phyloP scores from a whole-genome alignment of 495 filamentous ascomycete species.

The Trichodelitschia bisporula region DNA sequence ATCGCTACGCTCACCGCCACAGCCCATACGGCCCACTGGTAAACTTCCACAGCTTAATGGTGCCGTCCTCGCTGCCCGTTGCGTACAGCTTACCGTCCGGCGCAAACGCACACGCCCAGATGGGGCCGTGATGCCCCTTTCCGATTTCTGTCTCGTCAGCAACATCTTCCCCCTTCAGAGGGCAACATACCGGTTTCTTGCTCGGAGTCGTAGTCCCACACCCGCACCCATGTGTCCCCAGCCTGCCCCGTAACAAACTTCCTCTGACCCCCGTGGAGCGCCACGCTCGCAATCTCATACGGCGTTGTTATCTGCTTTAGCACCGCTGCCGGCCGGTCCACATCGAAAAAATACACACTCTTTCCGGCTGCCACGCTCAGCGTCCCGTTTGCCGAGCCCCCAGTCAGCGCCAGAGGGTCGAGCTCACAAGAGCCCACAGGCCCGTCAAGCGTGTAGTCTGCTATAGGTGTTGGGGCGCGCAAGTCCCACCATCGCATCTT shows the following conservation, averaged over 20 bases:
- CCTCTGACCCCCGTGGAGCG: constrained; percentile 53
- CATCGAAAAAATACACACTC: constrained; percentile 77
- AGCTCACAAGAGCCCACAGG: constrained; percentile 78
- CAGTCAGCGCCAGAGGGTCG: constrained; percentile 32
- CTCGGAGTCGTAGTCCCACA: constrained; percentile 65
- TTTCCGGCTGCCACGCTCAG: constrained; percentile 60
- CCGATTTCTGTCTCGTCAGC: constrained; percentile 37
- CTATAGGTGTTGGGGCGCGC: constrained; percentile 40
- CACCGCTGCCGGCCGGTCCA: constrained; percentile 36
- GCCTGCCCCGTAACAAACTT: constrained; percentile 72
- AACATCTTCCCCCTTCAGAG: constrained; percentile 10
- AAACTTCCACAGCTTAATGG: constrained; percentile 80
- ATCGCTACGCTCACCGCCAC: constrained; percentile 37
- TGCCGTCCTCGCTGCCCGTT: constrained; percentile 91
- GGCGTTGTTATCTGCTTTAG: constrained; percentile 42
- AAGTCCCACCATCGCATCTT: constrained; percentile 89
- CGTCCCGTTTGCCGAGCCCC: constrained; percentile 17
- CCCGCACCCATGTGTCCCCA: constrained; percentile 80
- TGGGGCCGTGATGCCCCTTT: constrained; percentile 92
- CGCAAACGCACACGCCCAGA: constrained; percentile 85
- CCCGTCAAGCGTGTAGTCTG: constrained; percentile 52
- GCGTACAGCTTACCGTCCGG: constrained; percentile 90
- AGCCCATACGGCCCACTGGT: constrained; percentile 41
- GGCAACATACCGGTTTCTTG: constrained; percentile 40
- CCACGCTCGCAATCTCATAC: constrained; percentile 69